Evolutionary conservation across 2,329 filamentous ascomycete genomes (phyloP).

Genomic region (Rutstroemia sydowiana): DNA sequence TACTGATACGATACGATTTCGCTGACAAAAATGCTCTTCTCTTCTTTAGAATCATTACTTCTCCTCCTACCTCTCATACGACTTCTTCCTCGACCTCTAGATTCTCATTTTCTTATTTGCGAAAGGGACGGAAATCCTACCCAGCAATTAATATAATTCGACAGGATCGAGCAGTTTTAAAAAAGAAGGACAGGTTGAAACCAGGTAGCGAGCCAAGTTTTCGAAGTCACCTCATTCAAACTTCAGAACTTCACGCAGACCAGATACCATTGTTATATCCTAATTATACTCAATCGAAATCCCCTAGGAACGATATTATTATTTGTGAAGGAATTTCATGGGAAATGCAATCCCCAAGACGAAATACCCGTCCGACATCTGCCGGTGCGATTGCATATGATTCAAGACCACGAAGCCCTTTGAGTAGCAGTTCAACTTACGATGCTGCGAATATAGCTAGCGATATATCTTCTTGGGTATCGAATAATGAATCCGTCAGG

Average conservation of each 20-base stretch:
- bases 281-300: constrained; percentile 13
- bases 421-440: constrained; percentile 24
- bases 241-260: background rate
- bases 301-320: constrained; percentile 1
- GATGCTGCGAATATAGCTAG: constrained; percentile 19
- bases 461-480: constrained; percentile 17
- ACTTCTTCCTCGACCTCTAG: background rate
- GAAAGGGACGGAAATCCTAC: constrained; percentile 2
- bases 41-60: background rate
- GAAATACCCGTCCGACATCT: constrained; percentile 14
- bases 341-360: constrained; percentile 19
- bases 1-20: background rate
- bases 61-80: background rate
- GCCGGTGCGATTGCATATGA: constrained; percentile 19
- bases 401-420: constrained; percentile 23
- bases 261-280: constrained; percentile 20
- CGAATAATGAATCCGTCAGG: background rate
- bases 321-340: constrained; percentile 8
- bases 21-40: background rate
- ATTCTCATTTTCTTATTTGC: background rate
- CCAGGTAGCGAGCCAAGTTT: constrained; percentile 2
- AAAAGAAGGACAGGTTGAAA: background rate
- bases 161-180: constrained; percentile 5
- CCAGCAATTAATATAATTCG: background rate
- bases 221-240: constrained; percentile 3